phyloP scores from a whole-genome alignment of 495 filamentous ascomycete genomes.

The Pyrenula massariospora region DNA sequence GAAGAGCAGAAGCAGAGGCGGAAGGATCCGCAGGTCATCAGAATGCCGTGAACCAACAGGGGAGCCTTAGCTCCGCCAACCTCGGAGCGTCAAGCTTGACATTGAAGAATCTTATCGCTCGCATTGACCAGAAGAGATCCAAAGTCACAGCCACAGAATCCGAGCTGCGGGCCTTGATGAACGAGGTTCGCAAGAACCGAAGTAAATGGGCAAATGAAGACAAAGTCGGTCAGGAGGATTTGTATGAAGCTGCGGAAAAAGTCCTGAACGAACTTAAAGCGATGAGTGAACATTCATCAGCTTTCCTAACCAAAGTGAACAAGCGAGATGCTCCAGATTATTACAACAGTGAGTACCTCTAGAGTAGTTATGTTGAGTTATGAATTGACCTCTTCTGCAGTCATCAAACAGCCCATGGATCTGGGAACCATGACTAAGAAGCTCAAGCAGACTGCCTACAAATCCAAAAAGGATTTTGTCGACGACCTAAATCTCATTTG shows the following conservation, averaged over 20 bases:
- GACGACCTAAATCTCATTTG: constrained; percentile 89
- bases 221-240: constrained; percentile 90
- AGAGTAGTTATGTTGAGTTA: constrained; percentile 2
- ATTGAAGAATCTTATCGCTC: constrained; percentile 87
- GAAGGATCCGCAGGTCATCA: constrained; percentile 47
- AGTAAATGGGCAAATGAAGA: constrained; percentile 99
- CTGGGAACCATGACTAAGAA: constrained; percentile 97
- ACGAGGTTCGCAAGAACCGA: constrained; percentile 90
- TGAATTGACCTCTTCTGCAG: constrained; percentile 23
- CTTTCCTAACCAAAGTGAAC: constrained; percentile 85
- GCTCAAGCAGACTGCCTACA: constrained; percentile 75
- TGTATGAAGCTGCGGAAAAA: constrained; percentile 94
- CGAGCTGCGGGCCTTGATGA: constrained; percentile 83
- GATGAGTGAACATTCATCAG: constrained; percentile 88
- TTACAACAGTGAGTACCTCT: constrained; percentile 53
- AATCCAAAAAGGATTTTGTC: constrained; percentile 91
- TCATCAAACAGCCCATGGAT: constrained; percentile 98
- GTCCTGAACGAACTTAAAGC: constrained; percentile 93
- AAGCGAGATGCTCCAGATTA: constrained; percentile 97
- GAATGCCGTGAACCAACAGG: constrained; percentile 48
- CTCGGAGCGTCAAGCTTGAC: constrained; percentile 95
- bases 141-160: constrained; percentile 83
- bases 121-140: constrained; percentile 84
- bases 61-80: constrained; percentile 84
- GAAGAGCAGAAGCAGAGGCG: constrained; percentile 91